Percentiles rank a stretch among this genome's conserved stretches.
Conservation (phyloP, 768 basidiomycete species). For the Fomitopsis pulvina region DNA sequence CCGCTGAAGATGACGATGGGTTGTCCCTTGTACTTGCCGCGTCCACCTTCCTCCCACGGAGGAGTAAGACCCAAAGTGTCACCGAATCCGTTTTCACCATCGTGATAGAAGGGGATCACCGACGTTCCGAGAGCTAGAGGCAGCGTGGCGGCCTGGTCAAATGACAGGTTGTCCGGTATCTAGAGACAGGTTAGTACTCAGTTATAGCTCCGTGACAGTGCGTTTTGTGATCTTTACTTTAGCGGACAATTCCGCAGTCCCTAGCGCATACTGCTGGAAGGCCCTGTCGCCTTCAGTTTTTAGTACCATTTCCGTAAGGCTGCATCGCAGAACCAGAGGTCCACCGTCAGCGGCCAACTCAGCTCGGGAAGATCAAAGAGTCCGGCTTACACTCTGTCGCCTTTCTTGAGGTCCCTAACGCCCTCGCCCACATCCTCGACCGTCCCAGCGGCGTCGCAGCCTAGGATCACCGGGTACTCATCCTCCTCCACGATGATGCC, state of each 20-base stretch:
- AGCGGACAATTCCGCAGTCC: conserved; percentile 19
- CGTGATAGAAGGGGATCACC: conserved; percentile 26
- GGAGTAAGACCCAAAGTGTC: conserved; percentile 1
- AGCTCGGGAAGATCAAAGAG: background rate
- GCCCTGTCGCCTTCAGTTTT: too few relatives aligned
- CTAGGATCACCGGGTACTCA: conserved; percentile 18
- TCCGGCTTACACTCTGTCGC: conserved; percentile 26
- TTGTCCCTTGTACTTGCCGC: conserved; percentile 3
- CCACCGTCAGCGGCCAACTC: background rate
- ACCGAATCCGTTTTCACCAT: background rate
- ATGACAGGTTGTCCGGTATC: conserved; percentile 31
- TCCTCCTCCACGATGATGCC: conserved; percentile 13
- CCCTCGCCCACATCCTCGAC: conserved; percentile 26
- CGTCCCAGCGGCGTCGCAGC: conserved; percentile 13
- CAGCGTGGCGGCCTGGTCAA: conserved; percentile 36
- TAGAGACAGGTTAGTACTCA: too few relatives aligned
- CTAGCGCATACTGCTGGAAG: conserved; percentile 22
- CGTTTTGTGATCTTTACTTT: conserved; percentile 9
- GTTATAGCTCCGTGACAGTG: too few relatives aligned
- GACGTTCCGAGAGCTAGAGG: conserved; percentile 35
- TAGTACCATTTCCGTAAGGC: too few relatives aligned
- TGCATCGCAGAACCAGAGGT: too few relatives aligned
- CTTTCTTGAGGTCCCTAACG: conserved; percentile 25
- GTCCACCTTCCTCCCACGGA: conserved; percentile 9
- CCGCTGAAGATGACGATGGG: conserved; percentile 25